Evolutionary conservation across 495 filamentous ascomycete genomes (phyloP), one percentile per base, ranked within the genome.

Genomic region (Staphylotrichum longicolle): DNA sequence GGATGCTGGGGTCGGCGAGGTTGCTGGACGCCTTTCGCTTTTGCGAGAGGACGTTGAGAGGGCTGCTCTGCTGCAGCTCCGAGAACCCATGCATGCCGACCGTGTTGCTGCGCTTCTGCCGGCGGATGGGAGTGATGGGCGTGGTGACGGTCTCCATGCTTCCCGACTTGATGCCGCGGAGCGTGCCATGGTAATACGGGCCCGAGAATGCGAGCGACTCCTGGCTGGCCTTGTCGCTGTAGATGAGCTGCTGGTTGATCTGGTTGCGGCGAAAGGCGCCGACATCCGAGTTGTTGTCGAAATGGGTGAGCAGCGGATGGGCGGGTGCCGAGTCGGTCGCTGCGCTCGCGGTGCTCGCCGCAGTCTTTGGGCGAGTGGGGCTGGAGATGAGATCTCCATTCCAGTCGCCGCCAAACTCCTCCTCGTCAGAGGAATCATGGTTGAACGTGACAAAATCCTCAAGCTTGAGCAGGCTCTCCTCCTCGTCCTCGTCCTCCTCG

Each of bases 261-360:
- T 93, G 88, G 68, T 92, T 89, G 42, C 84, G 84, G 45, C 89
- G 88, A 77, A 93, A 94, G 7, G 89, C 87, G 39, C 87, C 88
- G 61, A 92, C 88, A 55, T 85, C 83, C 47, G 82, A 78, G 65
- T 82, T 78, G 56, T 72, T 72, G 47, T 88, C 84, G 57, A 91
- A 84, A 60, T 91, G 89, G 56, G 84, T 84, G 42, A 92, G 77
- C 72, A 81, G 68, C 71, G 75, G 63, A 67, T 71, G 64, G 7
- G 63, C 70, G 68, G 66, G 73, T 68, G 63, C 59, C 12, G 60
- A 51, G 4, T 72, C 68, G 27, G 68, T 66, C 10, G 69, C 63
- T 33, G 82, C 80, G 68, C 80, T 84, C 5, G 74, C 58, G 45
- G 79, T 79, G 69, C 81, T 84, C 48, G 72, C 81, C 46, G 82